phyloP scores from a whole-genome alignment of 805 yeast species.

The Nakazawaea peltata region DNA sequence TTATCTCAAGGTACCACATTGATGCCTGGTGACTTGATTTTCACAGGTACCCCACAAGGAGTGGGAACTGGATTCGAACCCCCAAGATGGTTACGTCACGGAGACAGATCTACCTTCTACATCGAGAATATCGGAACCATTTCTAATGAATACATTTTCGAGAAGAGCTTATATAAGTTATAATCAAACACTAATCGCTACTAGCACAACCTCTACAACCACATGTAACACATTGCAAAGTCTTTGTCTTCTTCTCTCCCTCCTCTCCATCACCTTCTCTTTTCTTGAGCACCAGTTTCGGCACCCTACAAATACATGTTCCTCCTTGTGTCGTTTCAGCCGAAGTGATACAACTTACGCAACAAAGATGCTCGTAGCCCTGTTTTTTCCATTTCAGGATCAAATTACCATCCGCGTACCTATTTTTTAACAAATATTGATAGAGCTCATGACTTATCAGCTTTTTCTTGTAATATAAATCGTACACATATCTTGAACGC shows the following conservation, averaged over 20 bases:
- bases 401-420: constrained; percentile 57
- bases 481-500: constrained; percentile 67
- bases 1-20: constrained; percentile 44
- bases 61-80: constrained; percentile 35
- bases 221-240: constrained; percentile 64
- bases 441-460: constrained; percentile 61
- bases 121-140: constrained; percentile 36
- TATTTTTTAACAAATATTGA: constrained; percentile 63
- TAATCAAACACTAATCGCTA: constrained; percentile 35
- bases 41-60: constrained; percentile 52
- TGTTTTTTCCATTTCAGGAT: constrained; percentile 58
- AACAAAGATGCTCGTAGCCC: constrained; percentile 84
- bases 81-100: constrained; percentile 32
- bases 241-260: constrained; percentile 20
- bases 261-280: constrained; percentile 16
- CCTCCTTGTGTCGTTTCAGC: constrained; percentile 55
- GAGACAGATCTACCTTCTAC: constrained; percentile 33
- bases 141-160: constrained; percentile 19
- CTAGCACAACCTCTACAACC: constrained; percentile 85
- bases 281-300: constrained; percentile 43
- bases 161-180: not conserved
- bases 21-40: constrained; percentile 43
- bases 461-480: constrained; percentile 62
- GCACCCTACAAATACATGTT: constrained; percentile 83
- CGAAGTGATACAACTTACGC: constrained; percentile 67